Conservation (phyloP, 208 protist species). For the Crithidia brevicula region DNA sequence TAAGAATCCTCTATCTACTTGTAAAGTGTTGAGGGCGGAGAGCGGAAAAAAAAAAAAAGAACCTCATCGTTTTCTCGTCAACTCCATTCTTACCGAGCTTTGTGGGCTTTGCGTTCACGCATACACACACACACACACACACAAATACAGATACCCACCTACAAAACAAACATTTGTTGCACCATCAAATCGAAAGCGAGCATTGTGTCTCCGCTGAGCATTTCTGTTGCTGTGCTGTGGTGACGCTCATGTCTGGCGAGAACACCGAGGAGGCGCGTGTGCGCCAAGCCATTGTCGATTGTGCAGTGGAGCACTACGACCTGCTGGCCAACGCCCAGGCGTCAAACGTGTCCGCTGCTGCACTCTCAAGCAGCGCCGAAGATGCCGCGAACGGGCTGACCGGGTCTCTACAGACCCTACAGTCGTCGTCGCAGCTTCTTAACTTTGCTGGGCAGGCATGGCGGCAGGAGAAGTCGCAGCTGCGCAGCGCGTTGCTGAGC, state of each 20-base stretch:
- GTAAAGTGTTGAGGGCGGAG: no score
- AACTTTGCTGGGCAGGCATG: conserved; percentile 50
- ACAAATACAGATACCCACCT: no score
- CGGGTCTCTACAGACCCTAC: conserved; percentile 56
- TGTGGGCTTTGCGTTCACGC: no score
- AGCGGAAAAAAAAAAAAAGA: no score
- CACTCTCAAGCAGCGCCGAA: conserved; percentile 40
- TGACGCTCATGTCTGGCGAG: conserved; percentile 11
- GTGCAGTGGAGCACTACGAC: conserved; percentile 70
- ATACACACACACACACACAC: no score
- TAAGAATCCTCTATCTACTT: no score
- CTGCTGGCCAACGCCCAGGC: conserved; percentile 62
- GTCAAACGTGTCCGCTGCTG: conserved; percentile 46
- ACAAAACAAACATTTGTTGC: no score
- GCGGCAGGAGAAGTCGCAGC: conserved; percentile 62
- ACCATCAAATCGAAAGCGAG: no score
- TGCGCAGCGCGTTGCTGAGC: conserved; percentile 48
- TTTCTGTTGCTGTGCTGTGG: background rate
- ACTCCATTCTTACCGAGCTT: no score
- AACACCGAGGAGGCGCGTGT: conserved; percentile 49
- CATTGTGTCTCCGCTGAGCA: background rate
- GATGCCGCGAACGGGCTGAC: conserved; percentile 45
- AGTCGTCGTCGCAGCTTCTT: conserved; percentile 51
- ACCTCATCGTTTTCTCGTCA: no score
- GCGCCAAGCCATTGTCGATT: conserved; percentile 63